phyloP scores from a whole-genome alignment of 371 early-diverging fungal genomes.

The Dipsacomyces acuminosporus region DNA sequence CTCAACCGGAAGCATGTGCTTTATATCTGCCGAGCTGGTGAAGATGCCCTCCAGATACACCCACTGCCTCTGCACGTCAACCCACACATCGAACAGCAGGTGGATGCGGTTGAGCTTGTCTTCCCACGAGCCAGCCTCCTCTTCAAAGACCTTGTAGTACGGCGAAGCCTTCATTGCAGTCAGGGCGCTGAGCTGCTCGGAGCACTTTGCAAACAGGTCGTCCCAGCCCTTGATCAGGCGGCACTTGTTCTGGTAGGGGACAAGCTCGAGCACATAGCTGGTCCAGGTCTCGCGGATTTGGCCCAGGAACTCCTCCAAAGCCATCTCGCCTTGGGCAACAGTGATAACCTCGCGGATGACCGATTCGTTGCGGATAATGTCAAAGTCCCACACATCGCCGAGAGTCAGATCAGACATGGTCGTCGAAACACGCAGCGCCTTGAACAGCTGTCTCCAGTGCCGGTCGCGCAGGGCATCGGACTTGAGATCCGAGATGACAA shows the following conservation, averaged over 20 bases:
- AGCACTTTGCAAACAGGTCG: conserved; percentile 91
- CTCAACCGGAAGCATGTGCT: conserved; percentile 93
- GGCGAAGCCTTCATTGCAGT: conserved; percentile 96
- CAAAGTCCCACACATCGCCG: conserved; percentile 93
- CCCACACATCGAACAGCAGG: conserved; percentile 96
- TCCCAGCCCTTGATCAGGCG: conserved; percentile 96
- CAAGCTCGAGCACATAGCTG: conserved; percentile 84
- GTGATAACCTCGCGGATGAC: conserved; percentile 79
- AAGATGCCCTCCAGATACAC: conserved; percentile 99
- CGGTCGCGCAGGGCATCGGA: conserved; percentile 95
- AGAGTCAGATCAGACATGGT: conserved; percentile 82
- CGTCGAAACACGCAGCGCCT: conserved; percentile 70
- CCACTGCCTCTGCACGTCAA: conserved; percentile 99
- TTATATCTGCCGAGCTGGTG: conserved; percentile 91
- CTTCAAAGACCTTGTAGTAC: conserved; percentile 96
- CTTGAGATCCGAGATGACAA: conserved; percentile 83
- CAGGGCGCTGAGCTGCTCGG: conserved; percentile 92
- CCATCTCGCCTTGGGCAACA: conserved; percentile 98
- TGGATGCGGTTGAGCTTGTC: conserved; percentile 94
- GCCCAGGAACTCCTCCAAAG: conserved; percentile 94
- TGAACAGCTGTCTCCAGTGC: conserved; percentile 94
- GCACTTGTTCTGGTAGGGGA: conserved; percentile 95
- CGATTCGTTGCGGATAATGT: conserved; percentile 81
- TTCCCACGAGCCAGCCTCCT: conserved; percentile 93
- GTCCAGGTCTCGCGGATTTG: conserved; percentile 92